A percentile compares a stretch with the other conserved stretches of the same genome.
Conservation (phyloP, 176 grass and related monocot genomes). For the barley (Hordeum vulgare) region MorexV3_pseudomolecules_assembly NC_058518.1:498956109-498956608, state of each 20-base stretch:
- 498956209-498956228: too few species aligned
- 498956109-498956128: too few species aligned
- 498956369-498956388: background rate
- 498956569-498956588: background rate
- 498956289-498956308: background rate
- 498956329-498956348: background rate
- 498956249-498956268: background rate
- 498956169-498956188: too few species aligned
- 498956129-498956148: too few species aligned
- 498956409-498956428: background rate
- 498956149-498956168: too few species aligned
- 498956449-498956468: background rate
- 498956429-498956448: background rate
- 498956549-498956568: background rate
- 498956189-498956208: too few species aligned
- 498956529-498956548: background rate
- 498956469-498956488: background rate
- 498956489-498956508: background rate
- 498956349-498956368: background rate
- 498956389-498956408: conserved; percentile 37
- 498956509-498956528: background rate
- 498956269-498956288: background rate
- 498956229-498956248: too few species aligned
- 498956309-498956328: background rate
- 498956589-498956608: background rate